These are phyloP conservation scores for Leccinum broughii DNA, from an alignment of 768 basidiomycete species.

Conservation along the genomic window DNA sequence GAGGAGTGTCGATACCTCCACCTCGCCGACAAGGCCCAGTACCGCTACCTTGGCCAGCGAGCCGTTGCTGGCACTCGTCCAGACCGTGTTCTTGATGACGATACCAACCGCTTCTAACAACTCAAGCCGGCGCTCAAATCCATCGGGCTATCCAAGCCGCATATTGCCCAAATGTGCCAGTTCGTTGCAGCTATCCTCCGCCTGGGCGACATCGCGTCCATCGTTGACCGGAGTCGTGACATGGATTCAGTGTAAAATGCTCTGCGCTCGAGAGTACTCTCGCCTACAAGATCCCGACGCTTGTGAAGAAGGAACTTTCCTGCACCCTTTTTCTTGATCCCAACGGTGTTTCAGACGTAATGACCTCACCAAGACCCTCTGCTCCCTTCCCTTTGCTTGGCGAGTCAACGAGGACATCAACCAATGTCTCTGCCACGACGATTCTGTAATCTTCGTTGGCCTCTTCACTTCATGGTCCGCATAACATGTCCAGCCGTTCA, in stretches of 20 bases:
- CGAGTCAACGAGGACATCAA: constrained; percentile 90
- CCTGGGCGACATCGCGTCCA: constrained; percentile 94
- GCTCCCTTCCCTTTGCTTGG: constrained; percentile 95
- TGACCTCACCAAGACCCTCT: constrained; percentile 90
- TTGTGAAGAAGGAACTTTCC: constrained; percentile 95
- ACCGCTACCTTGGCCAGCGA: constrained; percentile 83
- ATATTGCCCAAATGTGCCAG: constrained; percentile 95
- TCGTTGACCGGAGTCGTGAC: constrained; percentile 75
- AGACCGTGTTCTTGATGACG: constrained; percentile 65
- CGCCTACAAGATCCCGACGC: constrained; percentile 81
- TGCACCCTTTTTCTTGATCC: constrained; percentile 89
- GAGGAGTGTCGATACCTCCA: constrained; percentile 91
- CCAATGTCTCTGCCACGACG: constrained; percentile 90
- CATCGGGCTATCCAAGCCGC: constrained; percentile 90
- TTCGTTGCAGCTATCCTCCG: constrained; percentile 94
- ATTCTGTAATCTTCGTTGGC: constrained; percentile 89
- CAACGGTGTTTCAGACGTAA: constrained; percentile 91
- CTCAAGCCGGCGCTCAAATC: constrained; percentile 93
- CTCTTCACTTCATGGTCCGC: constrained; percentile 91
- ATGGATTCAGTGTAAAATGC: constrained; percentile 82
- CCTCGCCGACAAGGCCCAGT: constrained; percentile 76
- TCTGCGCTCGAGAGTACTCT: constrained; percentile 74
- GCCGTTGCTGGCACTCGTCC: constrained; percentile 43
- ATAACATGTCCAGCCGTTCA: constrained; percentile 81
- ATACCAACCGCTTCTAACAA: constrained; percentile 87